phyloP scores from a whole-genome alignment of 1,284 basidiomycete species.

The Fomitopsis schrenkii region DNA sequence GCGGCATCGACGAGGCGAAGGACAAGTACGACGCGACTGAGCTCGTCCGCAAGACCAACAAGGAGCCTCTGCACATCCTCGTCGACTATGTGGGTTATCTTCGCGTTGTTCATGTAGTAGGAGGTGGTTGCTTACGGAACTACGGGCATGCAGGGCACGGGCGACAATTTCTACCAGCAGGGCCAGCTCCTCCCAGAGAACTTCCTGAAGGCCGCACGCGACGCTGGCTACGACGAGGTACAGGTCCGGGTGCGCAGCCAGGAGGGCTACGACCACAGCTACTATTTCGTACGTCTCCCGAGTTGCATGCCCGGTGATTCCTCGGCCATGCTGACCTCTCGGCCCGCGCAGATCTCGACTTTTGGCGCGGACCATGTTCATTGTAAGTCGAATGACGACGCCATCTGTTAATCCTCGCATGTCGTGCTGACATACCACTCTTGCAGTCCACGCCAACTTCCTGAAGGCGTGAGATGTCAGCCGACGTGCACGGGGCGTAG shows the following conservation, averaged over 20 bases:
- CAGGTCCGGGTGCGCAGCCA: conserved; percentile 81
- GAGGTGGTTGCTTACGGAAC: neutral
- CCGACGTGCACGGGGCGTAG: neutral
- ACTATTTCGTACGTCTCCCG: conserved; percentile 75
- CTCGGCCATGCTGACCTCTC: conserved; percentile 1
- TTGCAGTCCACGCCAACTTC: conserved; percentile 72
- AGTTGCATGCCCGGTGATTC: neutral
- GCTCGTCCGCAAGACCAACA: conserved; percentile 60
- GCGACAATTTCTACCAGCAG: conserved; percentile 83
- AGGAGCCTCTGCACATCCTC: conserved; percentile 73
- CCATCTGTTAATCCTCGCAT: neutral
- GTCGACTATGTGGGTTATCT: conserved; percentile 69
- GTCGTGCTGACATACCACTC: conserved; percentile 2
- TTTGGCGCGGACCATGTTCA: conserved; percentile 50
- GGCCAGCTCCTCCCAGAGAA: conserved; percentile 89
- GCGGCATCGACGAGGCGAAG: conserved; percentile 76
- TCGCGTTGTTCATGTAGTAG: neutral
- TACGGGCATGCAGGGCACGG: conserved; percentile 61
- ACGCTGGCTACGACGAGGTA: conserved; percentile 69
- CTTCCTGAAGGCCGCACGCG: conserved; percentile 75
- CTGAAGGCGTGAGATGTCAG: conserved; percentile 50
- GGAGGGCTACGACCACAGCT: conserved; percentile 91
- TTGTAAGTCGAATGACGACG: conserved; percentile 25
- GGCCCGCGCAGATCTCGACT: conserved; percentile 54
- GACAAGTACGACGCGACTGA: conserved; percentile 81